Evolutionary conservation across 75 land plant species (phyloP).

Genomic region (Chamaecyparis obtusa): DNA sequence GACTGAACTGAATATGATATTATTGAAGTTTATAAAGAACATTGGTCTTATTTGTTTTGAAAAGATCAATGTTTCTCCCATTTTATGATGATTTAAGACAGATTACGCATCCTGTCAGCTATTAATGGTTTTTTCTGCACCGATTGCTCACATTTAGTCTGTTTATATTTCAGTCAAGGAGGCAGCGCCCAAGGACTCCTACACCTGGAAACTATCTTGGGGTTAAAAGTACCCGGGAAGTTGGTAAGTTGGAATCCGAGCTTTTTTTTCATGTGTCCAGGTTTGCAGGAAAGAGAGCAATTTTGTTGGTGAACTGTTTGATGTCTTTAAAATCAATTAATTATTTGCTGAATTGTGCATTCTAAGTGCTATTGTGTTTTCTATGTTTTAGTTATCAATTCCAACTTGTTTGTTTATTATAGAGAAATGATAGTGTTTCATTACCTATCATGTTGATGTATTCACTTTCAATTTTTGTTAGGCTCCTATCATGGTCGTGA

Average conservation of each 20-base stretch:
- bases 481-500: conserved; percentile 44
- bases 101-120: neutral
- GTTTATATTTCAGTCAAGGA: conserved; percentile 62
- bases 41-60: neutral
- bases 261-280: neutral
- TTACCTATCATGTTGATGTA: neutral
- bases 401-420: neutral
- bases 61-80: neutral
- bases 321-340: neutral
- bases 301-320: neutral
- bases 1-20: neutral
- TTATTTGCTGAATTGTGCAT: neutral
- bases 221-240: conserved; percentile 47
- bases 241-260: conserved; percentile 29
- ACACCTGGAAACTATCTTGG: conserved; percentile 89
- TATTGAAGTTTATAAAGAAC: neutral
- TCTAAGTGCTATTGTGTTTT: neutral
- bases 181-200: conserved; percentile 79
- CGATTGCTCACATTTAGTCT: neutral
- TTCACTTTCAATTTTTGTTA: neutral
- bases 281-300: neutral
- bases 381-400: neutral
- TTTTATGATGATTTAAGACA: neutral
- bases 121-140: neutral
- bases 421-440: neutral